Base-by-base conservation (phyloP, 1,139 yeast genomes). In the Taphrina communis region DNA sequence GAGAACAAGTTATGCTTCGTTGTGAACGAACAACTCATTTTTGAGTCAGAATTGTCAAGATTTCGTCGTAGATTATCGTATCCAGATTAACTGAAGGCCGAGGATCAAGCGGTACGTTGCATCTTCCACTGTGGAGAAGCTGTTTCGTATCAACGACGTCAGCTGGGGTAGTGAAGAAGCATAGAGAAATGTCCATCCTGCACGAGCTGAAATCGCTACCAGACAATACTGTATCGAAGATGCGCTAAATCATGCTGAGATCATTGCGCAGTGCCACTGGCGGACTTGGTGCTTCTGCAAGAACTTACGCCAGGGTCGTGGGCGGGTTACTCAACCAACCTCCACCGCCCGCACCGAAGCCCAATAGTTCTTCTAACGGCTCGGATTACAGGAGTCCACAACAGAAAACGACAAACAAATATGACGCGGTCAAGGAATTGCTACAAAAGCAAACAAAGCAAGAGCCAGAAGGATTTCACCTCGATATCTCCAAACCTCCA, bases 261-360 rank as follows among this genome's bases (percentile, higher is more conserved):
- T 25, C 31, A 25, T 25, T 25, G 31, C 31, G 31, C 0, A 25
- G 31, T 25, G n/a, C 48, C 19, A n/a, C 48, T 12, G 1, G 19
- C 12, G 48, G 12, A 17, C 48, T 44, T 14, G 19, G 48, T 6
- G 19, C 35, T 1, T 17, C 12, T 2, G 39, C 42, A 17, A 53
- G 57, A 2, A 25, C 42, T 3, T 62, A 62, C 19, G 66, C 66
- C 25, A 36, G 59, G 31, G 66, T 55, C 17, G 59, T 62, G n/a
- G 66, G 66, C 5, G 66, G 66, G 60, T 39, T 62, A 25, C 31
- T 62, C 21, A 62, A 62, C 21, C 59, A 41, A 36, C 59, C 66
- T n/a, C 66, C 66, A 31, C 66, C 66, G 19, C 50, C 59, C 2
- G 42, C 66, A 25, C 66, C 66, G 14, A 36, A 31, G n/a, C 66